Base-by-base conservation (phyloP, 1,284 basidiomycete genomes). In the Austropuccinia psidii region DNA sequence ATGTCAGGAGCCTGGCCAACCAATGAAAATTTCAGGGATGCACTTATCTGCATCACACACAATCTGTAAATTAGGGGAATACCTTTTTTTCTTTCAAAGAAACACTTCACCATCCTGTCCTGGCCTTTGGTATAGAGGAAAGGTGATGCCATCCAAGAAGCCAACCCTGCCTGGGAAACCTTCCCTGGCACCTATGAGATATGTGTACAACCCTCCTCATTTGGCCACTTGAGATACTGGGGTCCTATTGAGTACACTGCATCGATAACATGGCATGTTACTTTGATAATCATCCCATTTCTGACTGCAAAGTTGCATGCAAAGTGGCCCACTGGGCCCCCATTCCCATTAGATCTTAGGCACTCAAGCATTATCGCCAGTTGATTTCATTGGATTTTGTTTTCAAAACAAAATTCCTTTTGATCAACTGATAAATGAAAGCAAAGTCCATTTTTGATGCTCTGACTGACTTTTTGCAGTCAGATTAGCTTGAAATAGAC, bases 281-380 rank as follows among this genome's bases (percentile, higher is more conserved):
- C 35, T 43, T 41, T 67, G 39, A 67, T 31, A 7, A 67, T 49
- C n/a, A 49, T 67, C 6, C 47, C 33, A 13, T 31, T 27, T n/a
- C 41, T n/a, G n/a, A 45, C 11, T n/a, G n/a, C n/a, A n/a, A n/a
- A n/a, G n/a, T n/a, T n/a, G n/a, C n/a, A n/a, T n/a, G n/a, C n/a
- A n/a, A n/a, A n/a, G n/a, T n/a, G n/a, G n/a, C n/a, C n/a, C n/a
- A n/a, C n/a, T n/a, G n/a, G n/a, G n/a, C n/a, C n/a, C n/a, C n/a
- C n/a, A n/a, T n/a, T n/a, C n/a, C n/a, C n/a, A n/a, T n/a, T n/a
- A n/a, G n/a, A n/a, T n/a, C n/a, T n/a, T 13, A 66, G 62, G 4
- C 33, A 31, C 31, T 66, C 62, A 19, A 66, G 29, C 8, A 47
- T 66, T 17, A 67, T 13, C 27, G 64, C 64, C 3, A 67, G 64